Base-by-base conservation (phyloP, 2,329 filamentous ascomycete genomes). In the Peltaster fructicola region DNA sequence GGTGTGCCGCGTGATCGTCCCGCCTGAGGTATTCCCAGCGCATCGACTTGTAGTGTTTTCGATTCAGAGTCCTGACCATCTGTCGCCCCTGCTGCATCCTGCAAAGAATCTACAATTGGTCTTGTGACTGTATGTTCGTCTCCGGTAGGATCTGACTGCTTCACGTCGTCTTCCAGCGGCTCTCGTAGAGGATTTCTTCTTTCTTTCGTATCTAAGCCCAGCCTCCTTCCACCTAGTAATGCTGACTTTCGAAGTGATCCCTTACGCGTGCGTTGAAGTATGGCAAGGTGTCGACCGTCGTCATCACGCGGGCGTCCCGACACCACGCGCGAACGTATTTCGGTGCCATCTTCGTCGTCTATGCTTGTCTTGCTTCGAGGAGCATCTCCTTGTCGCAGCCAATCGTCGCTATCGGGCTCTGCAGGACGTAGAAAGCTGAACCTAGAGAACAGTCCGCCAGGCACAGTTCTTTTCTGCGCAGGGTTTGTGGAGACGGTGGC, bases 201-300 rank as follows among this genome's bases (percentile, higher is more conserved):
- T 55, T 64, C 41, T 53, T 61, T 38, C 68, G 69, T 31, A 65
- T 61, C 47, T 66, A 70, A 27, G 62, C 68, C 32, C 12, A 47
- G 32, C n/a, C 41, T 34, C 25, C 74, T 73, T 33, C 76, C 75
- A 9, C 80, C 79, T 10, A 92, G 61, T 23, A 92, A 59, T 14
- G 81, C 82, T 7, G 79, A 80, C 52, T 92, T 92, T 31, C 84
- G 68, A 47, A 93, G 58, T 7, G 84, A 92, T 4, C 81, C 82
- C 45, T 77, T 78, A 31, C 84, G 68, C 40, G 73, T 72, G 27
- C 81, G 61, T n/a, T n/a, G n/a, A n/a, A n/a, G n/a, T n/a, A n/a
- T n/a, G n/a, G n/a, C 22, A 12, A 19, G 7, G 68, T 68, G 46
- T 61, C 58, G 27, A 46, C 63, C 30, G 12, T n/a, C 18, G 9